Conservation (phyloP, 768 basidiomycete species). For the Pleurotus sapidus region DNA sequence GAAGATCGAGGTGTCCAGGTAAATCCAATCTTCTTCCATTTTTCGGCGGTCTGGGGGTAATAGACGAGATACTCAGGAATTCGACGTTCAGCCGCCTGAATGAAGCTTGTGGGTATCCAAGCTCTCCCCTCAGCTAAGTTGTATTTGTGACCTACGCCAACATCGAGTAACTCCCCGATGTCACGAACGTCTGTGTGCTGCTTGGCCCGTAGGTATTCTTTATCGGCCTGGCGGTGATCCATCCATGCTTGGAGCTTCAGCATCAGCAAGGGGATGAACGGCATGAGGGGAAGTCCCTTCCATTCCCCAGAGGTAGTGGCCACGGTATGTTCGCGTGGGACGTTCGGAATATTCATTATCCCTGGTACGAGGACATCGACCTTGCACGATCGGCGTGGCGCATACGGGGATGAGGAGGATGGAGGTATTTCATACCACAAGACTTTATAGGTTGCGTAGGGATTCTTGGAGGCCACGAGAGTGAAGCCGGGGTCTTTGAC, state of each 20-base stretch:
- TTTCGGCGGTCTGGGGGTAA: not conserved
- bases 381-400: slow-evolving; percentile 7
- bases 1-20: not conserved
- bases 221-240: not conserved
- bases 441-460: slow-evolving; percentile 29
- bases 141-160: slow-evolving; percentile 12
- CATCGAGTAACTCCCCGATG: not conserved
- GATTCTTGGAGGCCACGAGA: slow-evolving; percentile 25
- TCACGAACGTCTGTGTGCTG: not conserved
- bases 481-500: slow-evolving; percentile 21
- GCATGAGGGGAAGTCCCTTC: slow-evolving; percentile 9
- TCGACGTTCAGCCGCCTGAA: not conserved
- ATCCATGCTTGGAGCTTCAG: slow-evolving; percentile 6
- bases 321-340: slow-evolving; percentile 7
- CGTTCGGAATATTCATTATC: slow-evolving; percentile 12
- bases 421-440: not conserved
- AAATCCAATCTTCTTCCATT: not conserved
- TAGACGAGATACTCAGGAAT: not conserved
- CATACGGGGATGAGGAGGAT: not conserved
- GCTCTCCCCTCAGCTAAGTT: not conserved
- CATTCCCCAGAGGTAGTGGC: not conserved
- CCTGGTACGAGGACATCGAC: slow-evolving; percentile 16
- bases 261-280: slow-evolving; percentile 3
- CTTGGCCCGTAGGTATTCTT: not conserved
- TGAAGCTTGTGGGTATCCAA: not conserved